Base-by-base conservation (phyloP, 352 stramenopile genomes). In the Poterioochromonas sp. region DNA sequence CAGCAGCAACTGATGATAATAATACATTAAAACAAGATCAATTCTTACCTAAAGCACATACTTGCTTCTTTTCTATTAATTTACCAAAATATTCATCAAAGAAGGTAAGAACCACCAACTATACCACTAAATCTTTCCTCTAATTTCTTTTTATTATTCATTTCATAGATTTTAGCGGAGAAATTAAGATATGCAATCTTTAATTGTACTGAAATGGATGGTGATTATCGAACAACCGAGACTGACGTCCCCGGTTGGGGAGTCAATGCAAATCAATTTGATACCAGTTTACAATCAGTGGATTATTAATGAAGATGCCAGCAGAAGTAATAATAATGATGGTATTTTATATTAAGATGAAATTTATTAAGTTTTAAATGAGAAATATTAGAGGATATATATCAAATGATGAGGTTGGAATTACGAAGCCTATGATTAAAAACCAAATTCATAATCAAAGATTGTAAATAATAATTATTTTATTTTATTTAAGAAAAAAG, bases 131-230 rank as follows among this genome's bases (percentile, higher is more conserved):
- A 62, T 78, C 39, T 12, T 49, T 65, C 3, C 1, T 51, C 1
- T 40, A 26, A 74, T 73, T 58, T 20, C 41, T 78, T 20, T 1
- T 73, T 20, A 11, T 73, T 3, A 5, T 41, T 78, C 22, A 79
- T 74, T n/a, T 54, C 82, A 44, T 53, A 85, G 76, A 68, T 85
- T 8, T 86, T 86, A 79, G 54, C 63, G 40, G 78, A 85, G 43
- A 83, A 84, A 41, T 60, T 96, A 34, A 78, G 90, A 20, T 96
- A 95, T 69, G 91, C 91, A 41, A 96, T 96, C 64, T 92, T 93
- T 83, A 95, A 96, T 81, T 96, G 91, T 83, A 88, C 92, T 78
- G 89, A 94, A 82, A 95, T 96, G 77, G 91, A 96, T 79, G 90
- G 86, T 5, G 90, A 95, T 71, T 85, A 83, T 60, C 80, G 80